Base-by-base conservation (phyloP, 139 green algal species). In the Tetraselmis chui region DNA sequence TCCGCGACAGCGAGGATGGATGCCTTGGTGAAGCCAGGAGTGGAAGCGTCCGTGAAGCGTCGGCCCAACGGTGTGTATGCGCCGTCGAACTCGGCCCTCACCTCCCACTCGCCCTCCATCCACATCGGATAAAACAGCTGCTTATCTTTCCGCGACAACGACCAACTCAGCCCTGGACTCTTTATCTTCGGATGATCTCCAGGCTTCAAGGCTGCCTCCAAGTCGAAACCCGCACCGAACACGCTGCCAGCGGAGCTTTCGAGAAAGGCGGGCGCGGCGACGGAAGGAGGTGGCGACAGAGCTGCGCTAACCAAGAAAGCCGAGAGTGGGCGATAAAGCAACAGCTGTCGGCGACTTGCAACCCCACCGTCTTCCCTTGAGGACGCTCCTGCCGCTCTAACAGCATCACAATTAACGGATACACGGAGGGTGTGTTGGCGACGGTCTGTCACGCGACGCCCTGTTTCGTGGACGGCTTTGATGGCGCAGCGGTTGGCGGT, bases 1-100 rank as follows among this genome's bases (percentile, higher is more conserved):
- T 88, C 84, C 23, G 84, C 67, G 45, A 88, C 85, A 58, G 76
- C 82, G 29, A 84, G 77, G 75, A 88, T 85, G 30, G 79, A 84
- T 31, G 32, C 79, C 76, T 86, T 84, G 2, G 81, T 79, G 26
- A 84, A 82, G 24, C 85, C 85, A 2, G 85, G 85, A 22, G 81
- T 81, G 0, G 76, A 76, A n/a, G 78, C 32, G 24, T 28, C 80
- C 29, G 85, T 78, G 74, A 83, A 82, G 24, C 32, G 30, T 5
- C 76, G 32, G 27, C 85, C 85, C 76, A 80, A 76, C 24, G 83
- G 83, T 45, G 80, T 83, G 1, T 79, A 80, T 26, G 59, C 83
- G 0, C 5, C 79, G n/a, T 27, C 31, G 74, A 86, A 81, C 22
- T 30, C 29, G n/a, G 79, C 79, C 29, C 31, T 78, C 25, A 86